Conservation (phyloP, 257 asterid species). For the Penstemon barbatus region DNA sequence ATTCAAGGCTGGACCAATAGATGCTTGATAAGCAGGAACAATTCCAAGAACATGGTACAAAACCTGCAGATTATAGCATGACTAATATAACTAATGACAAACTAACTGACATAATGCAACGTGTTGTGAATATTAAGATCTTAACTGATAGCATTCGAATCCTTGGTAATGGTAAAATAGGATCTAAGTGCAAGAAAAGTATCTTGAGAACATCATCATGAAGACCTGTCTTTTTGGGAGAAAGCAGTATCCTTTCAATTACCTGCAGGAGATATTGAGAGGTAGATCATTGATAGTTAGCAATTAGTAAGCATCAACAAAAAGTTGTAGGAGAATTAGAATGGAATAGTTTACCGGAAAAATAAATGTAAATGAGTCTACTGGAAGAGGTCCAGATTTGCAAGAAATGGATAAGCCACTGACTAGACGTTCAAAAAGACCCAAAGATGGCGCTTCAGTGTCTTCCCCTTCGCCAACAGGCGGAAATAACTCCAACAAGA, state of each 20-base stretch:
- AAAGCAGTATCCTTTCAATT: constrained; percentile 76
- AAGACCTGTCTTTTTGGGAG: constrained; percentile 89
- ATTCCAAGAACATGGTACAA: constrained; percentile 92
- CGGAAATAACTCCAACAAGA: constrained; percentile 70
- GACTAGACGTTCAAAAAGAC: constrained; percentile 83
- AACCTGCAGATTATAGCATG: constrained; percentile 57
- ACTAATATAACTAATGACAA: constrained; percentile 29
- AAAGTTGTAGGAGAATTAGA: constrained; percentile 14
- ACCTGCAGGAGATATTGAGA: constrained; percentile 46
- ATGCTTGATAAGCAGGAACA: constrained; percentile 82
- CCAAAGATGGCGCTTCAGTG: constrained; percentile 56
- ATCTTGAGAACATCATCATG: constrained; percentile 87
- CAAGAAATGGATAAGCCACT: constrained; percentile 79
- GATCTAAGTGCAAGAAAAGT: constrained; percentile 90
- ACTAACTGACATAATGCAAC: constrained; percentile 14
- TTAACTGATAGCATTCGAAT: constrained; percentile 90
- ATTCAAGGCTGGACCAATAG: constrained; percentile 83
- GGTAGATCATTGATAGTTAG: constrained; percentile 9
- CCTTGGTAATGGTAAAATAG: constrained; percentile 90
- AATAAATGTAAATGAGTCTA: constrained; percentile 86
- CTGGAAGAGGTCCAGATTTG: constrained; percentile 95
- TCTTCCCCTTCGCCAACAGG: constrained; percentile 58
- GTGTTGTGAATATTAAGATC: constrained; percentile 23
- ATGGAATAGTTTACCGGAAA: constrained; percentile 67
- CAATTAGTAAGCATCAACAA: constrained; percentile 20